These are phyloP conservation scores for Albizia julibrissin DNA, from an alignment of 306 rosid species.

Conservation along the genomic window DNA sequence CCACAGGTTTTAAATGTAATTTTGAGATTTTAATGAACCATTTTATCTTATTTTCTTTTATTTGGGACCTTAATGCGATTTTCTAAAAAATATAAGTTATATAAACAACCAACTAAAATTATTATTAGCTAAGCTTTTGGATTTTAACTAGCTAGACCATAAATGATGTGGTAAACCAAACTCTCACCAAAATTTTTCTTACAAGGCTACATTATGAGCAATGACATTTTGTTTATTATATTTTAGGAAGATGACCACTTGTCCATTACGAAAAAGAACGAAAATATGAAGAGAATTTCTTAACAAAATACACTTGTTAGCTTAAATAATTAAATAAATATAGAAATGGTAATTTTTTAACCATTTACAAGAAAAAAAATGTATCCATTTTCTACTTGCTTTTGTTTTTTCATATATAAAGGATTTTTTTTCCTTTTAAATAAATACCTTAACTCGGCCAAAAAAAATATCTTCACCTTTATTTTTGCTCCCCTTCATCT, in stretches of 20 bases:
- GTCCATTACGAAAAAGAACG: not conserved
- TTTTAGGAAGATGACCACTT: not conserved
- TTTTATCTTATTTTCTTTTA: too few species aligned
- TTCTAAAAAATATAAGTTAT: too few species aligned
- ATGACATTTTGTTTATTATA: not conserved
- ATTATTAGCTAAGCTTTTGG: too few species aligned
- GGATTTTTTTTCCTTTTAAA: not conserved
- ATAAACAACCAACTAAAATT: too few species aligned
- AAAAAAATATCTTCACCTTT: not conserved
- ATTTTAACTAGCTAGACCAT: too few species aligned
- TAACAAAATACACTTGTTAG: not conserved
- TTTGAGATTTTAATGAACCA: too few species aligned
- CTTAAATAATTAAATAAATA: not conserved
- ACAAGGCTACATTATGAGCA: not conserved
- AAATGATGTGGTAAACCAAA: accelerated
- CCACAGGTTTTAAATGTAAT: too few species aligned
- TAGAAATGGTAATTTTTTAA: not conserved
- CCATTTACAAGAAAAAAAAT: not conserved
- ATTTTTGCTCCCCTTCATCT: not conserved
- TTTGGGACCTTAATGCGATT: too few species aligned
- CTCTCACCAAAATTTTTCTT: too few species aligned
- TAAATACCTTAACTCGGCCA: not conserved
- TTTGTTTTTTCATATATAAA: not conserved
- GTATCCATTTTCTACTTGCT: not conserved
- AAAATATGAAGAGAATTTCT: not conserved